Evolutionary conservation across 805 yeast genomes (phyloP).

Genomic region (Kuraishia hungarica): DNA sequence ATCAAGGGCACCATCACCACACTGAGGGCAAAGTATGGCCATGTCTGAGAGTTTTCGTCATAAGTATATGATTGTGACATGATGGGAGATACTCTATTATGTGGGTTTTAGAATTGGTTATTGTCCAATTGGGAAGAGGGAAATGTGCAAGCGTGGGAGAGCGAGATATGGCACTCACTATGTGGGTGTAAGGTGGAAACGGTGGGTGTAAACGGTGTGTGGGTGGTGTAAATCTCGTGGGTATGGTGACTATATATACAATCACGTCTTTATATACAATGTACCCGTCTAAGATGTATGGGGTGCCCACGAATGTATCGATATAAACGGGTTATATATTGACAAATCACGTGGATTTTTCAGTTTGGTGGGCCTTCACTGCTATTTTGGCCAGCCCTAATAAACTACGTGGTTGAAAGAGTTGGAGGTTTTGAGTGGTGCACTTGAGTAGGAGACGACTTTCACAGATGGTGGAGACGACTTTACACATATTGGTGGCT

Average conservation of each 20-base stretch:
- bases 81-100: background rate
- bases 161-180: too few species aligned
- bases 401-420: background rate
- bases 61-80: constrained; percentile 60
- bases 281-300: too few species aligned
- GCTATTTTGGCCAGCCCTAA: background rate
- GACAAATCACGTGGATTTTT: background rate
- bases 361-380: background rate
- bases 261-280: too few species aligned
- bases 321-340: background rate
- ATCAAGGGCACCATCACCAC: constrained; percentile 56
- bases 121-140: too few species aligned
- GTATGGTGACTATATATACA: too few species aligned
- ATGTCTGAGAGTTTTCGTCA: constrained; percentile 84
- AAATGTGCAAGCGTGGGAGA: too few species aligned
- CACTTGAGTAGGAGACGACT: background rate
- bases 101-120: too few species aligned
- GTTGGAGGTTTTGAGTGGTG: background rate
- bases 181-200: too few species aligned
- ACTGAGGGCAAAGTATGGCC: constrained; percentile 88
- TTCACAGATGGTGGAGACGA: background rate
- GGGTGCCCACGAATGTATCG: background rate
- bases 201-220: too few species aligned
- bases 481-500: too few species aligned
- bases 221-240: too few species aligned